Evolutionary conservation across 495 filamentous ascomycete species (phyloP).

Genomic region (Sporormia fimetaria): DNA sequence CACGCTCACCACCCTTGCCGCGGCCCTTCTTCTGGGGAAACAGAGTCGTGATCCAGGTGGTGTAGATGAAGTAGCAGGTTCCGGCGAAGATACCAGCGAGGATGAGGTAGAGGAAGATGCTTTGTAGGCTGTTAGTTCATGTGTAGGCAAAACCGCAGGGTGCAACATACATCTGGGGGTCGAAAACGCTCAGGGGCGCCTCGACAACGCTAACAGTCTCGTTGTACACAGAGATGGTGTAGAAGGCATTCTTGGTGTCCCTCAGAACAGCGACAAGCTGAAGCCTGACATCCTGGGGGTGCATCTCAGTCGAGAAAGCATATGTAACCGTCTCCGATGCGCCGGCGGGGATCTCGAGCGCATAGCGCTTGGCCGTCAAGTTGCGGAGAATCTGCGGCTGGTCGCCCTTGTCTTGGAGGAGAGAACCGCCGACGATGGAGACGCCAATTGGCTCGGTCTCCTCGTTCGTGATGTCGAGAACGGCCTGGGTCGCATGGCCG

Average conservation of each 20-base stretch:
- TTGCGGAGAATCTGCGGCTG: constrained; percentile 59
- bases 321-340: constrained; percentile 66
- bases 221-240: constrained; percentile 73
- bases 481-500: constrained; percentile 70
- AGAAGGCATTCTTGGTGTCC: constrained; percentile 52
- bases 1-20: constrained; percentile 49
- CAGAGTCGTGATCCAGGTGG: constrained; percentile 89
- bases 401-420: constrained; percentile 42
- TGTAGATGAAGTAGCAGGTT: constrained; percentile 91
- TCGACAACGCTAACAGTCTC: constrained; percentile 84
- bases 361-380: constrained; percentile 64
- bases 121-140: too few relatives aligned
- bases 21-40: constrained; percentile 79
- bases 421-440: constrained; percentile 63
- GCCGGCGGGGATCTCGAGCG: constrained; percentile 64
- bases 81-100: constrained; percentile 65
- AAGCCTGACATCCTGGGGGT: constrained; percentile 77
- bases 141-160: constrained; percentile 12
- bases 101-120: constrained; percentile 95
- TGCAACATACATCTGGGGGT: constrained; percentile 78
- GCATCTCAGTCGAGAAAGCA: constrained; percentile 81
- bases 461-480: constrained; percentile 72
- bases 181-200: constrained; percentile 82
- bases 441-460: constrained; percentile 68
- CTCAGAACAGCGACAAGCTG: constrained; percentile 64